Conservation (phyloP, 1,284 basidiomycete species). For the Trichosporon sp. region DNA sequence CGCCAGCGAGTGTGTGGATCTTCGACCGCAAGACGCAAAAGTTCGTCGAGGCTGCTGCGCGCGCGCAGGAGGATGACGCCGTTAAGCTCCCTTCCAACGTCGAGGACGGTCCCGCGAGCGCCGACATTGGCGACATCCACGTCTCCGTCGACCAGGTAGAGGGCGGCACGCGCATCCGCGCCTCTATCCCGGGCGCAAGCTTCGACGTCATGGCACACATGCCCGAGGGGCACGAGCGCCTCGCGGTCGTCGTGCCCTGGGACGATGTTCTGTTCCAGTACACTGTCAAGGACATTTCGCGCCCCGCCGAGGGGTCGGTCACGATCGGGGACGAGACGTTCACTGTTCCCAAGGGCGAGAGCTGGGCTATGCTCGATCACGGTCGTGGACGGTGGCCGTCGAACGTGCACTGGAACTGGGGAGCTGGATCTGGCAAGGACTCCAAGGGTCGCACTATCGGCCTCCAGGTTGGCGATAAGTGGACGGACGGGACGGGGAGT, state of each 20-base stretch:
- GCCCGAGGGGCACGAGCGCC: conserved; percentile 14
- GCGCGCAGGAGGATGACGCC: not conserved
- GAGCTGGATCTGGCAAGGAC: conserved; percentile 4
- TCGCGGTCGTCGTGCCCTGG: conserved; percentile 19
- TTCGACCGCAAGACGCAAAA: conserved; percentile 3
- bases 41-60: not conserved
- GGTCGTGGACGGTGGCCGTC: conserved; percentile 14
- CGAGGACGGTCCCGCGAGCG: conserved; percentile 7
- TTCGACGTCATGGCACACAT: conserved; percentile 11
- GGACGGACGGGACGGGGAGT: conserved; percentile 16
- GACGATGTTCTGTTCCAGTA: conserved; percentile 15
- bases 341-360: not conserved
- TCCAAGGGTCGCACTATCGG: conserved; percentile 9
- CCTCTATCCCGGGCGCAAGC: not conserved
- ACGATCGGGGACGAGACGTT: not conserved
- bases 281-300: conserved; percentile 16
- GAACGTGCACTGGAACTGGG: conserved; percentile 16
- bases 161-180: conserved; percentile 13
- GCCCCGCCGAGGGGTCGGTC: conserved; percentile 8
- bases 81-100: conserved; percentile 3
- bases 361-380: conserved; percentile 18
- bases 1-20: conserved; percentile 5
- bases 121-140: not conserved
- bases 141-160: conserved; percentile 8
- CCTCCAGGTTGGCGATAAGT: conserved; percentile 14